These are phyloP conservation scores for Xylaria sp. DNA, from an alignment of 2,329 filamentous ascomycete species.

Conservation along the genomic window DNA sequence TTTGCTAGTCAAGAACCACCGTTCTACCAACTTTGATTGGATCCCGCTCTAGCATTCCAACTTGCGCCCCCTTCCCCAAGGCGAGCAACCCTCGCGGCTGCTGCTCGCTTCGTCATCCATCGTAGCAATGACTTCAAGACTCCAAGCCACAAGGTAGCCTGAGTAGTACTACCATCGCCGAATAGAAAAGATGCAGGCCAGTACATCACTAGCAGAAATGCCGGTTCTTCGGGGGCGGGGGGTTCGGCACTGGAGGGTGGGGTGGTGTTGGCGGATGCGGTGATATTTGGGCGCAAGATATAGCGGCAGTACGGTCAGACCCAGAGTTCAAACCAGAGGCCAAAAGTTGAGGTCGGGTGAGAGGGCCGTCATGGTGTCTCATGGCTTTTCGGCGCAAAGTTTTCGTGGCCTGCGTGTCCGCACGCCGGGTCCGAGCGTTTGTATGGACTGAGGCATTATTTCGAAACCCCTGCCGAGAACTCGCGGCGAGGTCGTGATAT, in stretches of 20 bases:
- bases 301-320: constrained; percentile 34
- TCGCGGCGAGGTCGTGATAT: background rate
- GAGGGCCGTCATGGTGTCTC: constrained; percentile 84
- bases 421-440: constrained; percentile 78
- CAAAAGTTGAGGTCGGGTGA: constrained; percentile 84
- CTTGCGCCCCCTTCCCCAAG: background rate
- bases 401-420: constrained; percentile 81
- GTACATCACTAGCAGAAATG: background rate
- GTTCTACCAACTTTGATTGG: background rate
- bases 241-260: constrained; percentile 23
- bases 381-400: constrained; percentile 94
- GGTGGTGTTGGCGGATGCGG: constrained; percentile 21
- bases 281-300: background rate
- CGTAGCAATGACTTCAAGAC: background rate
- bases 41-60: background rate
- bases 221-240: constrained; percentile 10
- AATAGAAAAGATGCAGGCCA: background rate
- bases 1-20: background rate
- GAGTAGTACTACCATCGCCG: too few relatives aligned
- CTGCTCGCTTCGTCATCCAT: background rate
- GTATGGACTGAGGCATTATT: constrained; percentile 81
- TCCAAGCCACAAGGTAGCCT: too few relatives aligned
- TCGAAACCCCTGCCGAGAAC: constrained; percentile 54
- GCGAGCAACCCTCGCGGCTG: background rate
- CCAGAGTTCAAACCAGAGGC: constrained; percentile 64